Conservation (phyloP, 257 asterid species). For the Lithospermum erythrorhizon region DNA sequence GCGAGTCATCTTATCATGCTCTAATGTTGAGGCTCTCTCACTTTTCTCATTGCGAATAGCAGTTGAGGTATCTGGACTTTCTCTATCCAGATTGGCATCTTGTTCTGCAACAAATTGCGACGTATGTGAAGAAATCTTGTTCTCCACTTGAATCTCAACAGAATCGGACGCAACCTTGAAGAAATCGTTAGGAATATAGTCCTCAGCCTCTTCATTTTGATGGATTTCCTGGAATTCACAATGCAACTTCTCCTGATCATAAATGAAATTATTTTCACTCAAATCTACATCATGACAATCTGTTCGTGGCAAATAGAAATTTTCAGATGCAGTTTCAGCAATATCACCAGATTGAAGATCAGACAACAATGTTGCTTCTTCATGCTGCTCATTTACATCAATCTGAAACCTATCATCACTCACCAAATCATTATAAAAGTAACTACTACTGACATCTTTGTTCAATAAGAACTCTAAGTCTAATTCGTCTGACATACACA, state of each 20-base stretch:
- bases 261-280: conserved; percentile 4
- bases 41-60: conserved; percentile 3
- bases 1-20: conserved; percentile 3
- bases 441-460: conserved; percentile 14
- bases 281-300: conserved; percentile 6
- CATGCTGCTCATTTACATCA: conserved; percentile 5
- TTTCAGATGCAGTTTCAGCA: conserved; percentile 5
- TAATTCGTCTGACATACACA: conserved; percentile 16
- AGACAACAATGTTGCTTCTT: conserved; percentile 5
- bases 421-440: conserved; percentile 10
- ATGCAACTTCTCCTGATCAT: conserved; percentile 5
- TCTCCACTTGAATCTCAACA: neutral
- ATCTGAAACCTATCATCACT: neutral
- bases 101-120: too few species aligned
- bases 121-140: neutral
- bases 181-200: conserved; percentile 10
- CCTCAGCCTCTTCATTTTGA: conserved; percentile 13
- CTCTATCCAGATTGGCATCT: neutral
- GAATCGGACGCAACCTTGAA: neutral
- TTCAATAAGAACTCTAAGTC: conserved; percentile 9
- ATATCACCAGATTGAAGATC: conserved; percentile 6
- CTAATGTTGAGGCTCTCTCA: neutral
- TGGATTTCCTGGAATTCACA: neutral
- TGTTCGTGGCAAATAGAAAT: conserved; percentile 6
- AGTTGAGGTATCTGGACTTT: neutral